Evolutionary conservation across 768 basidiomycete genomes (phyloP), one percentile per base, ranked within the genome.

Genomic region (Podaxis sp.): DNA sequence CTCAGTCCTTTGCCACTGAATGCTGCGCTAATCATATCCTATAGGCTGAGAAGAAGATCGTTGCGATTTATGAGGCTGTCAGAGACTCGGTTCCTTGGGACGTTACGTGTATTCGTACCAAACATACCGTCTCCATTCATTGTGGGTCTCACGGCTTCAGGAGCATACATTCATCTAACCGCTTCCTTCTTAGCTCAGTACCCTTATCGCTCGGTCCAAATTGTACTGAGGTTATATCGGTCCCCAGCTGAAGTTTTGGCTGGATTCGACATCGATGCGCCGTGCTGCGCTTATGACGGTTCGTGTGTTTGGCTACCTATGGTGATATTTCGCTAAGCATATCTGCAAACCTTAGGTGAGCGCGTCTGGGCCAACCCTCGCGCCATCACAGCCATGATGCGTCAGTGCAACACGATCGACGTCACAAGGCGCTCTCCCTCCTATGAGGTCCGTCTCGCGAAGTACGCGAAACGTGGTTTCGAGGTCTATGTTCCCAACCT

Each of bases 21-120:
- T 17, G 1, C 17, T 46, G 9, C 19, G 44, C 15, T 46, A 9
- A 46, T 33, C 44, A 46, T 17, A 8, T 19, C 19, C 19, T 17
- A 12, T 63, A 82, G 82, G 87, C 87, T 0, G 86, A 88, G 67
- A 78, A 72, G 57, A 87, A 87, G 77, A 85, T 86, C 65, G 73
- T 79, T 55, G 63, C 73, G 36, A 87, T 88, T 36, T 88, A 84
- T 66, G 84, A 87, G 66, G 86, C 86, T 4, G 84, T 89, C 24
- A 76, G 86, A 22, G 85, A 87, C 68, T 84, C 85, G 9, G 81
- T 88, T 39, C 85, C 86, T 28, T 87, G 86, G 86, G 87, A 87
- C 68, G 84, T 86, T 15, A 87, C 86, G 30, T 87, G 85, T 56
- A 82, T 88, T 61, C 81, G 86, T 44, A 85, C 85, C 61, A 87